Evolutionary conservation across 495 filamentous ascomycete genomes (phyloP).

Genomic region (Trichoderma orchidacearum): DNA sequence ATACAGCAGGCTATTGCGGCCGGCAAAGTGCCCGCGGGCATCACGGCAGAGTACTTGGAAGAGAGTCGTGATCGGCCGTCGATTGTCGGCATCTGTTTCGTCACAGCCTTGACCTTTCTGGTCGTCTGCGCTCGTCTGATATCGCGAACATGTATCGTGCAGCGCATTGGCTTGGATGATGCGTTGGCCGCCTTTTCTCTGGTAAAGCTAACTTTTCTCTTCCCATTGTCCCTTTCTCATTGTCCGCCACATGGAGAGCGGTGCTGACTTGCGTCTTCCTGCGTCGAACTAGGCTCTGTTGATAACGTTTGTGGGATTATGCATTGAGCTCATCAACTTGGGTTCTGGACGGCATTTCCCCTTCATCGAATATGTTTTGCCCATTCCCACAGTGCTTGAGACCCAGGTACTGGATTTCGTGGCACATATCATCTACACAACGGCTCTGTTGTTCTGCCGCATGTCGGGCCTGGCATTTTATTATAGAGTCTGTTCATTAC

Average conservation of each 20-base stretch:
- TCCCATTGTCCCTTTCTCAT: not conserved
- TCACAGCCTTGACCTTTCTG: conserved; percentile 18
- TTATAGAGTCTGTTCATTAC: conserved; percentile 21
- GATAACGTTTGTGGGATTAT: conserved; percentile 22
- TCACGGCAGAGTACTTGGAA: conserved; percentile 24
- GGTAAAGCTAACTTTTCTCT: conserved; percentile 13
- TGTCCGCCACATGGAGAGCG: not conserved
- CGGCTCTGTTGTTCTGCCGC: conserved; percentile 28
- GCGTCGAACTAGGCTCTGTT: conserved; percentile 12
- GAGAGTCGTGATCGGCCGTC: conserved; percentile 22
- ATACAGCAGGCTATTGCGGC: conserved; percentile 4
- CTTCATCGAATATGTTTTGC: conserved; percentile 33
- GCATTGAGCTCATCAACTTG: conserved; percentile 26
- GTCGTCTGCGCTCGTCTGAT: conserved; percentile 19
- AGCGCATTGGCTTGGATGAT: conserved; percentile 22
- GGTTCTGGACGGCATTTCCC: conserved; percentile 32
- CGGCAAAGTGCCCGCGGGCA: conserved; percentile 15
- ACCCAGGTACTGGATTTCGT: conserved; percentile 31
- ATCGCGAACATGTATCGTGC: conserved; percentile 20
- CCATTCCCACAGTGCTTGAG: conserved; percentile 14
- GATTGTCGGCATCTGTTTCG: conserved; percentile 26
- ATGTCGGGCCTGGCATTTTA: conserved; percentile 36
- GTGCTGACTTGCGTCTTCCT: not conserved
- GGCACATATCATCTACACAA: conserved; percentile 33
- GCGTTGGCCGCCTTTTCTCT: conserved; percentile 19